Conservation (phyloP, 176 grass and related monocot genomes). For the Oryza punctata region DNA sequence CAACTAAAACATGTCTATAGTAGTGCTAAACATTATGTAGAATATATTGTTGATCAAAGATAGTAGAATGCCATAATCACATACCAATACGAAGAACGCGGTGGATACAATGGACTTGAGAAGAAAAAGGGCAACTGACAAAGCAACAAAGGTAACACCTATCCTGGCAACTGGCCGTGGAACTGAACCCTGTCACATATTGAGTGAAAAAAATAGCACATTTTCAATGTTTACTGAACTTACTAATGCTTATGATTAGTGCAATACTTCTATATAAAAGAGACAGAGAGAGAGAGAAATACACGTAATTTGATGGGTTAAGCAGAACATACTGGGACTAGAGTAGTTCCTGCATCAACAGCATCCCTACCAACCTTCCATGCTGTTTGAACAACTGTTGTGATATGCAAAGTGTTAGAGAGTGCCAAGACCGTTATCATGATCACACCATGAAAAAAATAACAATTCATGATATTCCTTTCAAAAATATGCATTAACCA, state of each 20-base stretch:
- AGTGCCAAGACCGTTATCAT: neutral
- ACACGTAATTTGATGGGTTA: neutral
- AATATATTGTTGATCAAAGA: neutral
- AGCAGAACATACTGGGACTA: constrained; percentile 68
- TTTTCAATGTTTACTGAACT: constrained; percentile 8
- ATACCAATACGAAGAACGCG: constrained; percentile 69
- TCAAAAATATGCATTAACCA: neutral
- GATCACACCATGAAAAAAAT: neutral
- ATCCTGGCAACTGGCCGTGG: constrained; percentile 86
- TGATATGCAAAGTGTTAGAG: constrained; percentile 11
- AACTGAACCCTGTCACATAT: constrained; percentile 61
- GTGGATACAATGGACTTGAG: constrained; percentile 84
- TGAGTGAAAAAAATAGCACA: neutral
- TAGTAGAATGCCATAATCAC: neutral
- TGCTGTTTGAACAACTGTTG: constrained; percentile 65
- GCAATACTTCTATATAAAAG: neutral
- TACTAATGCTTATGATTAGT: neutral
- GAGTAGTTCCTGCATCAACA: constrained; percentile 60
- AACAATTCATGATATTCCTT: neutral
- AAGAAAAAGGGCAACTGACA: constrained; percentile 52
- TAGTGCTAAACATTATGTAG: neutral
- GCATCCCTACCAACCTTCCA: constrained; percentile 41
- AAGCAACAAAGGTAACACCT: constrained; percentile 53
- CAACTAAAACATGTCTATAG: neutral
- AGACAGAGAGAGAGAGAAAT: constrained; percentile 18